Percentiles rank a stretch among this genome's conserved stretches.
phyloP scores from a whole-genome alignment of 2,329 filamentous ascomycete genomes.

The Phoma sp. region DNA sequence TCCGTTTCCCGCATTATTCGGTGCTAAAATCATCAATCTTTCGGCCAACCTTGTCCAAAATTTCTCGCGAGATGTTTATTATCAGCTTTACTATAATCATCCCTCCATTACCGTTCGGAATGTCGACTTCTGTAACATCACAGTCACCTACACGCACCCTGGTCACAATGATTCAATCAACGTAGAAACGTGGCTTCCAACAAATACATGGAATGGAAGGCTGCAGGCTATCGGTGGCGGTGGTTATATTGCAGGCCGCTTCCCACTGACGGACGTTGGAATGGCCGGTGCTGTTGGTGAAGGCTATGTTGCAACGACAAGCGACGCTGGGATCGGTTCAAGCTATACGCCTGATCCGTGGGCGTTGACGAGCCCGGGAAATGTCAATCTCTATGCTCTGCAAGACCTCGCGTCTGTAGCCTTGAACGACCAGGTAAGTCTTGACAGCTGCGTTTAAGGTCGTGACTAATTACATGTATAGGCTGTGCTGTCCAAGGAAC shows the following conservation, averaged over 20 bases:
- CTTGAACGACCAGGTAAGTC: constrained; percentile 43
- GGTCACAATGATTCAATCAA: constrained; percentile 46
- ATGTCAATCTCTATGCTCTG: constrained; percentile 29
- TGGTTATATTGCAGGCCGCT: constrained; percentile 31
- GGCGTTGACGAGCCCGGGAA: constrained; percentile 22
- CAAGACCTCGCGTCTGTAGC: constrained; percentile 42
- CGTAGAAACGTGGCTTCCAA: constrained; percentile 44
- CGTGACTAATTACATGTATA: background rate
- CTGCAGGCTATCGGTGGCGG: constrained; percentile 29
- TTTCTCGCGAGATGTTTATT: constrained; percentile 15
- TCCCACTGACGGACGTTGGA: constrained; percentile 6
- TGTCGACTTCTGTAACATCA: constrained; percentile 48
- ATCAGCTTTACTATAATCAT: constrained; percentile 20
- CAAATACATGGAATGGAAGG: constrained; percentile 27
- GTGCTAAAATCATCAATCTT: constrained; percentile 21
- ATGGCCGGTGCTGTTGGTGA: constrained; percentile 21
- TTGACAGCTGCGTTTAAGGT: background rate
- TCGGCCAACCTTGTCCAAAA: constrained; percentile 22
- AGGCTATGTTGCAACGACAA: constrained; percentile 30
- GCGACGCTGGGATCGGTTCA: constrained; percentile 25
- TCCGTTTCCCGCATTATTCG: constrained; percentile 14
- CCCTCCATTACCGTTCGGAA: constrained; percentile 6
- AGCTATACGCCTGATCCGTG: constrained; percentile 3
- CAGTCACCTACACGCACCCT: constrained; percentile 49
- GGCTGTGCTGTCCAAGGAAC: constrained; percentile 20